Percentiles rank a stretch among this genome's conserved stretches.
Evolutionary conservation across 2,329 filamentous ascomycete species (phyloP).

Genomic region (Talaromyces sp.): DNA sequence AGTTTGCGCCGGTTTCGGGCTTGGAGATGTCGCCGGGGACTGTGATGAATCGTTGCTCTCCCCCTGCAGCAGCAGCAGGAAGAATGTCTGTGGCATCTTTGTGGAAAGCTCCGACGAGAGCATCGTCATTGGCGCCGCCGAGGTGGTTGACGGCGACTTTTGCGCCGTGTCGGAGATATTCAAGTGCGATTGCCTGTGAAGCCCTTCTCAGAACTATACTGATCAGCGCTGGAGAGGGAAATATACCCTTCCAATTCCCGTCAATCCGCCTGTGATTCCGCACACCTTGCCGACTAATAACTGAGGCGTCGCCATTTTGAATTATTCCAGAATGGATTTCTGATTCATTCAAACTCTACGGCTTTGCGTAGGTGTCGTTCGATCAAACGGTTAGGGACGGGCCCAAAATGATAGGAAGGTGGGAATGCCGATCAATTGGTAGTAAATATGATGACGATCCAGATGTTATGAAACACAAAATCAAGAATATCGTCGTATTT

Average conservation of each 20-base stretch:
- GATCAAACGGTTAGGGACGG: no score
- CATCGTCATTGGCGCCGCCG: conserved; percentile 36
- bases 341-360: neutral
- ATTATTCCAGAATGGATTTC: neutral
- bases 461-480: neutral
- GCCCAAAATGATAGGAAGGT: neutral
- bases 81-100: conserved; percentile 35
- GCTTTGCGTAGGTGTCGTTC: neutral
- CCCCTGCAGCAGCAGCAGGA: neutral
- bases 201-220: no score
- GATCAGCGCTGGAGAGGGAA: no score
- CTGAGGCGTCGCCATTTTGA: conserved; percentile 27
- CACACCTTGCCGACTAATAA: conserved; percentile 71
- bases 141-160: conserved; percentile 78
- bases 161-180: conserved; percentile 72
- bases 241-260: conserved; percentile 67
- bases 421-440: neutral
- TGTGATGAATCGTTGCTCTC: conserved; percentile 6
- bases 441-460: neutral
- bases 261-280: conserved; percentile 81
- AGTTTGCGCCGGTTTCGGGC: conserved; percentile 62
- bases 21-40: conserved; percentile 73
- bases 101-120: conserved; percentile 24
- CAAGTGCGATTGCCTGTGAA: conserved; percentile 65
- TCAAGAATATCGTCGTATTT: neutral